A percentile compares a stretch with the other conserved stretches of the same genome.
Evolutionary conservation across 345 rosid species (phyloP).

Genomic region (Rhizophora apiculata): DNA sequence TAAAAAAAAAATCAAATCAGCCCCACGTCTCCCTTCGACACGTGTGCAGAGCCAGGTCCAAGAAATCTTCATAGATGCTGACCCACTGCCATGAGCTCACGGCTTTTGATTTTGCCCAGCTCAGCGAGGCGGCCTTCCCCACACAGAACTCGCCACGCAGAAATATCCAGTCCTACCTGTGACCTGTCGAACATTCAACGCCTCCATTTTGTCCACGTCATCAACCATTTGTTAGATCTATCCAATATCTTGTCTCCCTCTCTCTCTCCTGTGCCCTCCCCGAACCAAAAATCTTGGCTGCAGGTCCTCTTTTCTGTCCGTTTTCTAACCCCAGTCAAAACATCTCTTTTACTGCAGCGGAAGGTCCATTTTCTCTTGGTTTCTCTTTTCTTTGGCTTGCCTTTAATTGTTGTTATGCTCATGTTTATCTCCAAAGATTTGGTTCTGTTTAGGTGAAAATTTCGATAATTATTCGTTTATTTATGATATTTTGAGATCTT

Average conservation of each 20-base stretch:
- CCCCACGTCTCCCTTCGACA: neutral
- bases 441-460: neutral
- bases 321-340: constrained; percentile 21
- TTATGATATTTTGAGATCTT: neutral
- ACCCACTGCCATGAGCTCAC: constrained; percentile 4
- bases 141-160: constrained; percentile 20
- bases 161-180: constrained; percentile 39
- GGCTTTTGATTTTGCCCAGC: constrained; percentile 51
- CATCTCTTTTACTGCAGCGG: neutral
- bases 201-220: constrained; percentile 56
- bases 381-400: no score
- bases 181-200: constrained; percentile 12
- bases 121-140: constrained; percentile 24
- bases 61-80: constrained; percentile 21
- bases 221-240: constrained; percentile 2
- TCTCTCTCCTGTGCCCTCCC: no score
- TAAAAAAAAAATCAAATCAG: neutral
- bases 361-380: neutral
- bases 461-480: constrained; percentile 1
- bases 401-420: no score
- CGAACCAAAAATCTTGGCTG: no score
- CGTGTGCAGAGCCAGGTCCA: constrained; percentile 18
- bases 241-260: constrained; percentile 13
- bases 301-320: neutral
- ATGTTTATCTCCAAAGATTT: neutral